phyloP scores from a whole-genome alignment of 352 stramenopile species.

The Pythium graminicola region DNA sequence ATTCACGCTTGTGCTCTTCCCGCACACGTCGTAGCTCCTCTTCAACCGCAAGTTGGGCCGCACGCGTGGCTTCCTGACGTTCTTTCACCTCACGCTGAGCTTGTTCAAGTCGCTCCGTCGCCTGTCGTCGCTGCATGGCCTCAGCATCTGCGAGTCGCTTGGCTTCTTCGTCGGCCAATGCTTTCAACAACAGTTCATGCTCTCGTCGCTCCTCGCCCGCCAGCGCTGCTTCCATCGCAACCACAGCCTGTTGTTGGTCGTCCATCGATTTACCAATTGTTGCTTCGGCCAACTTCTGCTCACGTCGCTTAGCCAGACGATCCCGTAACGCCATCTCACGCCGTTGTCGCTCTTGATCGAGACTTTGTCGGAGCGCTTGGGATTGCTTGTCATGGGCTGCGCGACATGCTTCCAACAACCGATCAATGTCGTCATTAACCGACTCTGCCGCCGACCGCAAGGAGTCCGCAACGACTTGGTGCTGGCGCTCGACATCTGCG shows the following conservation, averaged over 20 bases:
- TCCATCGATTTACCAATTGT: neutral
- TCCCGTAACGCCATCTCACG: slow-evolving; percentile 10
- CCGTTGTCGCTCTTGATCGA: neutral
- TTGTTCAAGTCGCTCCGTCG: slow-evolving; percentile 24
- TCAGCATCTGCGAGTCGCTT: slow-evolving; percentile 4
- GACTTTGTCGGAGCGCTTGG: neutral
- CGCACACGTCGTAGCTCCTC: slow-evolving; percentile 49
- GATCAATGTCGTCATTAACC: neutral
- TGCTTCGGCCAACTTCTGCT: neutral
- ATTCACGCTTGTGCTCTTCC: slow-evolving; percentile 51
- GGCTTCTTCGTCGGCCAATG: slow-evolving; percentile 5
- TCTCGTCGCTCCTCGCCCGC: neutral
- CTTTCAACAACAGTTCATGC: neutral
- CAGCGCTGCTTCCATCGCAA: neutral
- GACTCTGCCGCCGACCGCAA: neutral
- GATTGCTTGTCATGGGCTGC: neutral
- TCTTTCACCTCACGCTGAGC: slow-evolving; percentile 3
- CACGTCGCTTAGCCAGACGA: slow-evolving; percentile 10
- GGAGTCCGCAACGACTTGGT: neutral
- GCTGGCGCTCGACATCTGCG: neutral
- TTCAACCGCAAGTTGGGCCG: slow-evolving; percentile 21
- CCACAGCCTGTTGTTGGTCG: neutral
- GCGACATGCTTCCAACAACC: neutral
- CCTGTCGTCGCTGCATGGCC: slow-evolving; percentile 29
- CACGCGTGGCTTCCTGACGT: slow-evolving; percentile 4